phyloP scores from a whole-genome alignment of 352 stramenopile species.

The Globisporangium paddicum region DNA sequence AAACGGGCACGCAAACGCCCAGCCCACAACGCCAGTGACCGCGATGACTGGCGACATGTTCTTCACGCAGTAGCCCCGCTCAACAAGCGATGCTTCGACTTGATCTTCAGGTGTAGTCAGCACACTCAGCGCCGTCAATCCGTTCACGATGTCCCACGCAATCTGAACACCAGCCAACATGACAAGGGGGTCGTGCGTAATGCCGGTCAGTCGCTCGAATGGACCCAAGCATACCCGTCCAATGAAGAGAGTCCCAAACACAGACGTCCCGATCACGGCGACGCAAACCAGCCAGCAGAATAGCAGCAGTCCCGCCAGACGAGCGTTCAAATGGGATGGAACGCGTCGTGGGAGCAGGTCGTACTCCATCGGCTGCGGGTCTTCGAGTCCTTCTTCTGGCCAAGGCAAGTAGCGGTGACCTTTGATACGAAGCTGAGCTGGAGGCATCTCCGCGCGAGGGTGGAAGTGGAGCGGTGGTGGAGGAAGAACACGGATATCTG shows the following conservation, averaged over 20 bases:
- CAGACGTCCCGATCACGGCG: constrained; percentile 41
- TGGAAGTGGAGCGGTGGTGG: constrained; percentile 82
- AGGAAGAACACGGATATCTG: constrained; percentile 39
- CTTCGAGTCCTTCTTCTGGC: constrained; percentile 78
- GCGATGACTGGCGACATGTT: constrained; percentile 56
- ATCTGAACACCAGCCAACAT: constrained; percentile 73
- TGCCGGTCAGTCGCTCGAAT: constrained; percentile 63
- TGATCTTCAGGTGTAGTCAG: constrained; percentile 57
- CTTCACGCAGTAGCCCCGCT: constrained; percentile 66
- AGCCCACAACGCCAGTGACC: constrained; percentile 50
- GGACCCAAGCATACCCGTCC: constrained; percentile 62
- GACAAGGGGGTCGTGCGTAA: constrained; percentile 70
- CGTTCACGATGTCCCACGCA: constrained; percentile 69
- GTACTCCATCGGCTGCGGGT: constrained; percentile 65
- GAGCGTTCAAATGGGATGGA: constrained; percentile 48
- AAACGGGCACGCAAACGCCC: constrained; percentile 64
- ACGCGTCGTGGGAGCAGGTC: constrained; percentile 48
- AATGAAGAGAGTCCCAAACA: constrained; percentile 70
- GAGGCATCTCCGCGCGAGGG: constrained; percentile 55
- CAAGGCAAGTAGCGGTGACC: constrained; percentile 77
- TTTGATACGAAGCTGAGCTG: constrained; percentile 64
- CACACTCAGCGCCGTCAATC: constrained; percentile 50
- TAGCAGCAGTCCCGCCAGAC: constrained; percentile 44
- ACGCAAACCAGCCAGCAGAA: constrained; percentile 64
- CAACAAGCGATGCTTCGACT: constrained; percentile 48